Evolutionary conservation across 352 stramenopile species (phyloP), one percentile per base, ranked within the genome.

Genomic region (Pilasporangium apinafurcum): DNA sequence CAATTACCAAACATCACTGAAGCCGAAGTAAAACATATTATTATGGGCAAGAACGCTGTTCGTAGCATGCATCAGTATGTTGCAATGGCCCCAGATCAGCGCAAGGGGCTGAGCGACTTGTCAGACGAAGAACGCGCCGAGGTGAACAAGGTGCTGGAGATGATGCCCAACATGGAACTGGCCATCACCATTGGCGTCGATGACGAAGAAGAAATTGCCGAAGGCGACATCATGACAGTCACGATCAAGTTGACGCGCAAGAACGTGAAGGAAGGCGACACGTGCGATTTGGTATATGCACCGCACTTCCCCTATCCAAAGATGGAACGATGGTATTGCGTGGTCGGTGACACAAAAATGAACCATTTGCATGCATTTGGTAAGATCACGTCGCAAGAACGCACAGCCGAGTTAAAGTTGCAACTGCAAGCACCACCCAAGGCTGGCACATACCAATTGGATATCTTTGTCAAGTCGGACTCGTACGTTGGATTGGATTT

Each of bases 171-270:
- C 67, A 82, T 99, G 47, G 71, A 95, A 41, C 73, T 98, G 25
- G 67, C 82, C 44, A 90, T 93, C 54, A 86, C 95, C 48, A 91
- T 90, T 32, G 93, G 95, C 29, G 78, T 94, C 12, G 82, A 94
- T 22, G 80, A 93, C 38, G 84, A 95, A 57, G 74, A 95, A 37
- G 87, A 97, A 45, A 98, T 99, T 48, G 97, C 96, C n/a, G 96
- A 99, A 56, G 92, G 95, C 25, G 97, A 99, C 82, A 88, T 99
- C 40, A 97, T 98, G 64, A 99, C 96, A 35, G 87, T 99, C 36
- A 92, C 83, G 18, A 93, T 99, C 41, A 98, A 87, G 54, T 63
- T 99, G 10, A 98, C 84, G 29, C 92, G 96, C 37, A 96, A 98
- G 68, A 98, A 99, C 62, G 72, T 99, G 6, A 79, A 90, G 31